Evolutionary conservation across 352 stramenopile species (phyloP).

Genomic region (Salisapilia sapeloensis): DNA sequence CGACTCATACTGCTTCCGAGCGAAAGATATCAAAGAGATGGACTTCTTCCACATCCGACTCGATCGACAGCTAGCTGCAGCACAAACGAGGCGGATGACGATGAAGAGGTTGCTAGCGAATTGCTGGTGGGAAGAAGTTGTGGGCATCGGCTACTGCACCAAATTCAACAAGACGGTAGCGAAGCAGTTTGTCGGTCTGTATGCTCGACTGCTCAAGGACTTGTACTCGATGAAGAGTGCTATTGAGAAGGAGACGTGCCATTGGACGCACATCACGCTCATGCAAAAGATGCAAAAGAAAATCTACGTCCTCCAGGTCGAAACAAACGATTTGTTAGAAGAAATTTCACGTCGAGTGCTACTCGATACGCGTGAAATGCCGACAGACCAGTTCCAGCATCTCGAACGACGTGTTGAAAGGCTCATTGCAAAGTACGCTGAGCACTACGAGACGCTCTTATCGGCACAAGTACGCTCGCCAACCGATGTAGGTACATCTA

Average conservation of each 20-base stretch:
- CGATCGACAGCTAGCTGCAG: conserved; percentile 15
- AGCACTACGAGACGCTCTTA: conserved; percentile 27
- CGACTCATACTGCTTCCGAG: conserved; percentile 60
- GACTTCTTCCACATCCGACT: conserved; percentile 49
- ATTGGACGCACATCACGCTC: conserved; percentile 33
- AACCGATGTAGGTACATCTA: conserved; percentile 38
- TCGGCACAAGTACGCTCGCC: conserved; percentile 17
- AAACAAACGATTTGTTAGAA: conserved; percentile 45
- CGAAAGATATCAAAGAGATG: conserved; percentile 58
- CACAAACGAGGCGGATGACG: conserved; percentile 11
- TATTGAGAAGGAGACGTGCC: conserved; percentile 43
- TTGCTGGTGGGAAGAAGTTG: conserved; percentile 62
- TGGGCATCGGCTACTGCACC: conserved; percentile 27
- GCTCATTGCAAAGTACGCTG: conserved; percentile 39
- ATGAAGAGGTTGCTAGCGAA: conserved; percentile 43
- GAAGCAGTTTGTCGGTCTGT: conserved; percentile 55
- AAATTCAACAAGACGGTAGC: conserved; percentile 53
- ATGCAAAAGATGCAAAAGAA: conserved; percentile 44
- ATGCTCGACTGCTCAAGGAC: conserved; percentile 30
- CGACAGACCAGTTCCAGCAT: conserved; percentile 21
- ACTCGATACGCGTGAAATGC: conserved; percentile 11
- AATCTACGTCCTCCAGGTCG: conserved; percentile 47
- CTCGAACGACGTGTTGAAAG: conserved; percentile 29
- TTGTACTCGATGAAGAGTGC: conserved; percentile 57
- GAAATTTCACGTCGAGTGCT: conserved; percentile 30